phyloP scores from a whole-genome alignment of 495 filamentous ascomycete genomes.

The Xylaria flabelliformis region DNA sequence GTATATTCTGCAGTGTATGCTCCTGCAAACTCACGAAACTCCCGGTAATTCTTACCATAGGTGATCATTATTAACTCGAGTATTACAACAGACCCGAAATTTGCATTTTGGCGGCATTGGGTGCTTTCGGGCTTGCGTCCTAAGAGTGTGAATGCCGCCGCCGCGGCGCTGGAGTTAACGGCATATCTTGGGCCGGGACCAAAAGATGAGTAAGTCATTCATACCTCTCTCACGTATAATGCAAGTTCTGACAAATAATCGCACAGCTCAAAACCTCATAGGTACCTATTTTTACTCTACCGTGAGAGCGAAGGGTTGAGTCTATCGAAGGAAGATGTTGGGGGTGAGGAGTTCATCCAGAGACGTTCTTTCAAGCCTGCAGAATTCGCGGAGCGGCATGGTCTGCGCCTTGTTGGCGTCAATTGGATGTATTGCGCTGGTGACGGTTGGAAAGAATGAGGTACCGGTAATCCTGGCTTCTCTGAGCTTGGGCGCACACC shows the following conservation, averaged over 20 bases:
- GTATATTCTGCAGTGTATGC: too few relatives aligned
- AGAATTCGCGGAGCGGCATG: constrained; percentile 35
- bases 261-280: constrained; percentile 39
- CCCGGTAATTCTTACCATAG: too few relatives aligned
- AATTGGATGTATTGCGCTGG: constrained; percentile 42
- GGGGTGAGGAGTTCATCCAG: constrained; percentile 41
- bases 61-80: too few relatives aligned
- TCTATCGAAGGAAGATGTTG: constrained; percentile 33
- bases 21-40: too few relatives aligned
- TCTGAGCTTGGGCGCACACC: not conserved
- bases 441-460: constrained; percentile 37
- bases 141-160: not conserved
- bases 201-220: constrained; percentile 36
- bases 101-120: constrained; percentile 41
- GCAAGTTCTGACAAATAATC: not conserved
- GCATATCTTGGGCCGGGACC: constrained; percentile 40
- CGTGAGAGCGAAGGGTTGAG: constrained; percentile 30
- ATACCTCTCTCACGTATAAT: not conserved
- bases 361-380: constrained; percentile 33
- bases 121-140: constrained; percentile 35
- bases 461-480: not conserved
- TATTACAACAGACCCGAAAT: constrained; percentile 30
- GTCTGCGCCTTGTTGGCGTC: constrained; percentile 32
- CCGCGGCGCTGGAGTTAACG: constrained; percentile 28
- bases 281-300: constrained; percentile 40